Evolutionary conservation across 192 early-diverging fungal species (phyloP).

Genomic region (Coemansia asiatica): DNA sequence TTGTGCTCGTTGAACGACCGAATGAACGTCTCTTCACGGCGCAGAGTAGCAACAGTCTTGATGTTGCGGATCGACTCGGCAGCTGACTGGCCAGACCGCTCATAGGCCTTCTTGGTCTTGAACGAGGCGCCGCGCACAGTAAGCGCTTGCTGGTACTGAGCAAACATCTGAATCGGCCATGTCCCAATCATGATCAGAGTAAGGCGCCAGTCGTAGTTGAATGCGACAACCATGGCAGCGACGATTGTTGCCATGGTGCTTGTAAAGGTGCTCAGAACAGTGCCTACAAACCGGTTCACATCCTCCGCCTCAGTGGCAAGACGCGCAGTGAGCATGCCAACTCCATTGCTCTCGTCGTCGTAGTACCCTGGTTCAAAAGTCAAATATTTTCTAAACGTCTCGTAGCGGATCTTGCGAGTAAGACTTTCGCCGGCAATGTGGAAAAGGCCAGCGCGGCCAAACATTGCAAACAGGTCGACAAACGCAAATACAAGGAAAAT

Average conservation of each 20-base stretch:
- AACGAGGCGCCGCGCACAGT: conserved; percentile 47
- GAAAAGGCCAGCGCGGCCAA: conserved; percentile 59
- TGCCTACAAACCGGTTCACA: conserved; percentile 52
- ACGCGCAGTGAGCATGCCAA: conserved; percentile 69
- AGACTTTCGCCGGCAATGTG: conserved; percentile 64
- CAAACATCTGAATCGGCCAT: conserved; percentile 68
- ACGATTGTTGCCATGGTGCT: conserved; percentile 36
- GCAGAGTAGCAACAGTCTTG: conserved; percentile 76
- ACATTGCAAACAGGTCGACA: conserved; percentile 56
- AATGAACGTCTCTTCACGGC: conserved; percentile 59
- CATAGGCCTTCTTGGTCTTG: conserved; percentile 66
- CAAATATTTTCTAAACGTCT: conserved; percentile 65
- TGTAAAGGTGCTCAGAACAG: conserved; percentile 32
- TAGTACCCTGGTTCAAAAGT: conserved; percentile 74
- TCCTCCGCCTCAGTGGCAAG: conserved; percentile 70
- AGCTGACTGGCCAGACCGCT: conserved; percentile 66
- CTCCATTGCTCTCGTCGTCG: conserved; percentile 67
- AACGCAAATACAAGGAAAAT: conserved; percentile 55
- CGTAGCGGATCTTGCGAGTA: conserved; percentile 61
- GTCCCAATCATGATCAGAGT: conserved; percentile 64
- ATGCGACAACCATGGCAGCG: conserved; percentile 52
- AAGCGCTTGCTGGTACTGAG: conserved; percentile 65
- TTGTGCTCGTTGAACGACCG: conserved; percentile 49
- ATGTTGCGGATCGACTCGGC: conserved; percentile 84
- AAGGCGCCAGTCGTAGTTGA: conserved; percentile 61